phyloP scores from a whole-genome alignment of 495 filamentous ascomycete species.

The Xylaria bambusicola region DNA sequence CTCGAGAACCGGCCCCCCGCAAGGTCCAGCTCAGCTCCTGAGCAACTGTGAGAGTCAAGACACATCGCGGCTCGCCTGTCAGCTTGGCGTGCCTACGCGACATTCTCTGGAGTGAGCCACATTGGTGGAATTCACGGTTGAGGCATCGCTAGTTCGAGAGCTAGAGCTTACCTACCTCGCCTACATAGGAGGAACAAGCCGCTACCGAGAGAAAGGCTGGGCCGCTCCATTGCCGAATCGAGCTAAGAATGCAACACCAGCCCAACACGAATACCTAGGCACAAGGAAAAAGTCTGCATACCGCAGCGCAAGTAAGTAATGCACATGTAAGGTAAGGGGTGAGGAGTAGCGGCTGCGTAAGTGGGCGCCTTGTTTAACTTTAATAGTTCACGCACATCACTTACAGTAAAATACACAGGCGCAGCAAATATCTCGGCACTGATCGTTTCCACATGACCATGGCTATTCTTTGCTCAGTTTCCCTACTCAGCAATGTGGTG shows the following conservation, averaged over 20 bases:
- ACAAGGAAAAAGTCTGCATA: too few species aligned
- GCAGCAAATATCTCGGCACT: too few species aligned
- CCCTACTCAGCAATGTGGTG: too few species aligned
- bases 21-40: background rate
- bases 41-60: background rate
- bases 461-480: too few species aligned
- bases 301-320: too few species aligned
- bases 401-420: too few species aligned
- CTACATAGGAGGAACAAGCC: background rate
- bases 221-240: background rate
- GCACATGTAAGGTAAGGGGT: too few species aligned
- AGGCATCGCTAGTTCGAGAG: conserved; percentile 1
- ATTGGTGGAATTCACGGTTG: conserved; percentile 5
- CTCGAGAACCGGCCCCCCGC: background rate
- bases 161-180: too few species aligned
- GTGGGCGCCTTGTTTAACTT: too few species aligned
- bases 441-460: too few species aligned
- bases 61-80: background rate
- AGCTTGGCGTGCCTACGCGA: background rate
- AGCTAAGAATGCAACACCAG: background rate
- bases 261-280: background rate
- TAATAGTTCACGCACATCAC: too few species aligned
- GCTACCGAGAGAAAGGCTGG: background rate
- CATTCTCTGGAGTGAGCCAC: background rate
- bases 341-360: too few species aligned